Evolutionary conservation across 495 filamentous ascomycete species (phyloP), one percentile per base, ranked within the genome.

Genomic region (Geoglossum glabrum): DNA sequence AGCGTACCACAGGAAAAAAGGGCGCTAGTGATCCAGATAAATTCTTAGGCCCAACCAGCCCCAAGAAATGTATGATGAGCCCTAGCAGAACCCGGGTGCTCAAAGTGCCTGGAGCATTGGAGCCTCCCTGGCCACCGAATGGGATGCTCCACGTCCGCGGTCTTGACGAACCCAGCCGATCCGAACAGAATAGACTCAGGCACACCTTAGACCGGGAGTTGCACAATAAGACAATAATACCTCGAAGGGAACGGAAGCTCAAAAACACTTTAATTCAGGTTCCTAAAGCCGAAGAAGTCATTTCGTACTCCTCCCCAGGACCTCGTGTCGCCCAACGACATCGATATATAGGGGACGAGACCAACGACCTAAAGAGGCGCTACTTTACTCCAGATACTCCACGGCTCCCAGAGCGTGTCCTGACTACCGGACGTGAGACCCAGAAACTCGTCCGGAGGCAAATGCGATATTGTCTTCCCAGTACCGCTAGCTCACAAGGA

Each of bases 261-360:
- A 82, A 82, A 60, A 69, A 72, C 0, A 65, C 71, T 30, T 63
- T 68, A 30, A 65, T 76, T 27, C 66, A 68, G 23, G 60, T 80
- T n/a, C 25, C 59, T 7, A 59, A 63, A 4, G 57, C 60, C 2
- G 78, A 81, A 54, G 74, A 74, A 8, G 61, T 81, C 0, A 27
- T 80, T 15, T 58, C 49, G 0, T 59, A 65, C 38, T 46, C 72
- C n/a, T 57, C 64, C 6, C 25, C 61, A 6, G 61, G 68, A 15
- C 49, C 77, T 15, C 62, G 70, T 6, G 60, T 74, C n/a, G 38
- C 49, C 15, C 51, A 38, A 0, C 13, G 60, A 56, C 0, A 57
- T 65, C 31, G 63, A 57, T 7, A 57, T 71, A 26, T 60, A 15
- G 49, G 17, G 30, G 7, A 27, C 4, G 7, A 3, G 3, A 9